Evolutionary conservation across 495 filamentous ascomycete genomes (phyloP).

Genomic region (Podospora pseudocomata): DNA sequence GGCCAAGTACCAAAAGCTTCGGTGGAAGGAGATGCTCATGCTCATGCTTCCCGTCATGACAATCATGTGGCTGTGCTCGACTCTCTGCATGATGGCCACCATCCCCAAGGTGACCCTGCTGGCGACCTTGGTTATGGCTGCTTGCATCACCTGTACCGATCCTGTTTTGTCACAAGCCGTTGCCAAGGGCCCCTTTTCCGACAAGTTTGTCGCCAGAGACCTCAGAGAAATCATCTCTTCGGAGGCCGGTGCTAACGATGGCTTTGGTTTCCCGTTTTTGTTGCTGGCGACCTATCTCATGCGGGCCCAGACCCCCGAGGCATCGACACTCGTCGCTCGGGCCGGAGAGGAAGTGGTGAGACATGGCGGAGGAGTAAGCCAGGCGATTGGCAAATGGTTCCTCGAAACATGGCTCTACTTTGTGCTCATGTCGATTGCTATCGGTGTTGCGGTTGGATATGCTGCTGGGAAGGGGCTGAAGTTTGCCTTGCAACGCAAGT

Average conservation of each 20-base stretch:
- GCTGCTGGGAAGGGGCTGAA: slow-evolving; percentile 61
- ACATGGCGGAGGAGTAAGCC: slow-evolving; percentile 51
- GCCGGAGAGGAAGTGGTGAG: slow-evolving; percentile 44
- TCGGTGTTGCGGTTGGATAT: slow-evolving; percentile 66
- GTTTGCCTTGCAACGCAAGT: slow-evolving; percentile 52
- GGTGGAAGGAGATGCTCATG: slow-evolving; percentile 69
- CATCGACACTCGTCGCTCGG: slow-evolving; percentile 36
- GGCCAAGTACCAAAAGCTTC: slow-evolving; percentile 66
- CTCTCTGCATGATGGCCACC: slow-evolving; percentile 67
- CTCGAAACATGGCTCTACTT: slow-evolving; percentile 78
- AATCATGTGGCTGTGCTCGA: slow-evolving; percentile 77
- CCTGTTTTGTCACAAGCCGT: slow-evolving; percentile 59
- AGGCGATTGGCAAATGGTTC: slow-evolving; percentile 74
- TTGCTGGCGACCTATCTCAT: slow-evolving; percentile 55
- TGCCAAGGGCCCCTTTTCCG: slow-evolving; percentile 59
- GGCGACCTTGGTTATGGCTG: slow-evolving; percentile 55
- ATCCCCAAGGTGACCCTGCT: slow-evolving; percentile 53
- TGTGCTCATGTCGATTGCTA: slow-evolving; percentile 67
- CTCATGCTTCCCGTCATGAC: slow-evolving; percentile 81
- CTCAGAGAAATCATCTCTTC: slow-evolving; percentile 60
- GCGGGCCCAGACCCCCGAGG: slow-evolving; percentile 41
- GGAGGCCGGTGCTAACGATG: slow-evolving; percentile 59
- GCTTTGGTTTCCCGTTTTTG: slow-evolving; percentile 58
- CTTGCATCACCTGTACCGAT: slow-evolving; percentile 60
- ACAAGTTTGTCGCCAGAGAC: slow-evolving; percentile 55